Conservation (phyloP, 2,329 filamentous ascomycete species). For the Hysterium pulicare region DNA sequence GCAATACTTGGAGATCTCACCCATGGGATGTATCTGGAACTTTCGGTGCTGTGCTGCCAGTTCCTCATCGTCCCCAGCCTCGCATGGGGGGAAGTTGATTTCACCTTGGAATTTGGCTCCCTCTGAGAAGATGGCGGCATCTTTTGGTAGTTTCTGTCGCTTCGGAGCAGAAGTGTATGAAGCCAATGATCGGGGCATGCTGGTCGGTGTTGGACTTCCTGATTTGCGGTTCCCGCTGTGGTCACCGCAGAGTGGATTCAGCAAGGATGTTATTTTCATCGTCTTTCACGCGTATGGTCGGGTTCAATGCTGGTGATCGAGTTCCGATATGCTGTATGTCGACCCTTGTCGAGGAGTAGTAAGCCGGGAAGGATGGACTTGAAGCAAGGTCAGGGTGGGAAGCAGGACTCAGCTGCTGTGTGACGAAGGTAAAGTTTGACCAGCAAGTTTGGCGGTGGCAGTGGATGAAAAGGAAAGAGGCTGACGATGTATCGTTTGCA, state of each 20-base stretch:
- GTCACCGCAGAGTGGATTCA: slow-evolving; percentile 34
- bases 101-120: slow-evolving; percentile 59
- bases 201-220: slow-evolving; percentile 13
- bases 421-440: slow-evolving; percentile 16
- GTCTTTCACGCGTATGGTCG: not conserved
- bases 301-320: slow-evolving; percentile 4
- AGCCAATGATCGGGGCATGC: slow-evolving; percentile 8
- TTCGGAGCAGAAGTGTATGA: slow-evolving; percentile 16
- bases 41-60: slow-evolving; percentile 57
- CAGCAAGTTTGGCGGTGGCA: slow-evolving; percentile 16
- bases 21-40: slow-evolving; percentile 67
- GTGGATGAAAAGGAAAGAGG: slow-evolving; percentile 17
- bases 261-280: slow-evolving; percentile 42
- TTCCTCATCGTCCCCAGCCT: slow-evolving; percentile 54
- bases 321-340: slow-evolving; percentile 6
- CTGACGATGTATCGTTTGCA: slow-evolving; percentile 25
- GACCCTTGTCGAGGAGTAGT: slow-evolving; percentile 15
- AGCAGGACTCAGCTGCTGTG: slow-evolving; percentile 21
- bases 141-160: slow-evolving; percentile 61
- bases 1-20: slow-evolving; percentile 49
- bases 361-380: slow-evolving; percentile 19
- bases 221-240: slow-evolving; percentile 13
- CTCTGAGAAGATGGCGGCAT: slow-evolving; percentile 60
- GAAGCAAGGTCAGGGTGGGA: slow-evolving; percentile 11
- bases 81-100: slow-evolving; percentile 72